Evolutionary conservation across 1,139 yeast species (phyloP), one percentile per base, ranked within the genome.

Genomic region (Petasospora fabianii): DNA sequence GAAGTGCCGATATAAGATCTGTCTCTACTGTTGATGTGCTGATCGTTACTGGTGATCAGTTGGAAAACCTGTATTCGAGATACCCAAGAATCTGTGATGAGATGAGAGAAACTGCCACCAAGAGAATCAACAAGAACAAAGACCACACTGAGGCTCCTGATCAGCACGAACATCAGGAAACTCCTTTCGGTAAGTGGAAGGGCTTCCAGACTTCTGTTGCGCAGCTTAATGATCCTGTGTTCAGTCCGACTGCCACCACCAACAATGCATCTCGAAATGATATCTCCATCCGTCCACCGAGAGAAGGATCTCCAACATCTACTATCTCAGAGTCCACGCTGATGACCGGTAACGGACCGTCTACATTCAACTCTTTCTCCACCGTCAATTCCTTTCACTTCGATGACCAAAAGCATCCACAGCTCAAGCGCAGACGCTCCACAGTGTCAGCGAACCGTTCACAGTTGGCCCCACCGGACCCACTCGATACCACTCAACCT

Each of bases 1-100:
- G 90, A 46, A 71, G 80, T 30, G 88, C 88, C 0, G 74, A 77
- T 37, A 75, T 82, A 24, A 64, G 88, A 39, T 69, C 86, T 0
- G 73, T 80, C 10, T 66, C 80, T 2, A 68, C 72, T 18, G 75
- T 78, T 17, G 84, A 80, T 41, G 68, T 82, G 30, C 64, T 83
- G 38, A 77, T 79, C 6, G 71, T 82, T 11, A 71, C 76, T 32
- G 75, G 78, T 13, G 68, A 71, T 24, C 70, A 71, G 17, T 58
- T 83, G 36, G 72, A 74, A 45, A 61, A 62, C 10, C 60, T 83
- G 27, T 77, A 85, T 53, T 56, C 62, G 9, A 66, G 75, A 43
- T 80, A 76, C 51, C 86, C 88, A 0, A 62, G 66, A 26, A 68
- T 83, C 16, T 68, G 71, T 27, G 75, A 73, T 29, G 81, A 79